Percentiles rank a stretch among this genome's conserved stretches.
Evolutionary conservation across 2,329 filamentous ascomycete genomes (phyloP).

Genomic region (Teratosphaeriaceae sp.): DNA sequence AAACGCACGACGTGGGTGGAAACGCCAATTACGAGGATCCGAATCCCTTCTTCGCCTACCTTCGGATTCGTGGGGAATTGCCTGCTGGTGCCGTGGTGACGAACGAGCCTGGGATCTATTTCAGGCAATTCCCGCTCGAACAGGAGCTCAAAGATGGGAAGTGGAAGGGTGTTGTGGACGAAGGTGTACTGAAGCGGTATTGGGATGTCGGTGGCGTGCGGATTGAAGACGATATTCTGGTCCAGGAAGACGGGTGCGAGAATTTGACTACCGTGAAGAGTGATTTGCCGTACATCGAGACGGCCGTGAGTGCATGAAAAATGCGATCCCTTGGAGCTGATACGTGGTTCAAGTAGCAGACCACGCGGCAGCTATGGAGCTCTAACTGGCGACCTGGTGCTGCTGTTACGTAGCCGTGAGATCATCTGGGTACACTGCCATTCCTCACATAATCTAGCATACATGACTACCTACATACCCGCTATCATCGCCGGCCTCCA

Average conservation of each 20-base stretch:
- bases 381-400: too few relatives aligned
- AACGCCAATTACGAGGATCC: conserved; percentile 54
- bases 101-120: conserved; percentile 87
- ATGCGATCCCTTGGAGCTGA: too few relatives aligned
- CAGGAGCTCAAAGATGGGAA: conserved; percentile 57
- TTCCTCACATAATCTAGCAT: too few relatives aligned
- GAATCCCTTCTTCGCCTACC: conserved; percentile 79
- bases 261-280: conserved; percentile 74
- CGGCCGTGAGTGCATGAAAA: conserved; percentile 7
- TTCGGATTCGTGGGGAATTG: conserved; percentile 58
- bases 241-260: conserved; percentile 72
- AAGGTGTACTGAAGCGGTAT: conserved; percentile 57
- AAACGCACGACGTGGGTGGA: conserved; percentile 46
- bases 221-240: conserved; percentile 81
- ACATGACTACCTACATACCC: too few relatives aligned
- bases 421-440: too few relatives aligned
- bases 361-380: too few relatives aligned
- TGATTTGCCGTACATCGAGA: conserved; percentile 36
- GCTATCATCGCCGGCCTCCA: not conserved
- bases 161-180: conserved; percentile 60
- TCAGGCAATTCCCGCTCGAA: conserved; percentile 66
- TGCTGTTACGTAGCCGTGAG: too few relatives aligned
- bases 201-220: conserved; percentile 81
- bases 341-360: too few relatives aligned
- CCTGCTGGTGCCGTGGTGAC: conserved; percentile 70